Evolutionary conservation across 2,329 filamentous ascomycete species (phyloP), one percentile per base, ranked within the genome.

Genomic region (Simplicillium sp.): DNA sequence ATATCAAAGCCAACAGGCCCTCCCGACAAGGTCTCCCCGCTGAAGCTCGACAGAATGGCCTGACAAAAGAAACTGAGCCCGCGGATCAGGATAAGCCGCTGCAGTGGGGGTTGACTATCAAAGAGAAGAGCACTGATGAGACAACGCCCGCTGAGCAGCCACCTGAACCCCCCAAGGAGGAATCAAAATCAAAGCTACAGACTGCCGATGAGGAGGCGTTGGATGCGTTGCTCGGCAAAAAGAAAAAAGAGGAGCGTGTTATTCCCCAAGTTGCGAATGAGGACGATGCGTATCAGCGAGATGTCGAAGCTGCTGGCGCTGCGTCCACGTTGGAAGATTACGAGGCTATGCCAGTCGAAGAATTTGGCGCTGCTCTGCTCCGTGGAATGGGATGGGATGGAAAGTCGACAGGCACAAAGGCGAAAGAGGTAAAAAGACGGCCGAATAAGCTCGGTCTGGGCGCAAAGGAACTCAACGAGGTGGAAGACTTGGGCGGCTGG

Each of bases 371-470:
- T 14, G 88, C 89, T 1, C 71, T 97, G 48, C 71, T 98, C 29
- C 80, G 89, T 28, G 88, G 89, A 9, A 96, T 97, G 85, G 92
- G 92, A 8, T 96, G 90, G 89, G 88, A 96, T 68, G 82, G 64
- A 60, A 75, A 79, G 41, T 67, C 71, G 46, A 64, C 68, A 36
- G 72, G 70, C 2, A 60, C 67, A 3, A 70, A 62, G 36, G 59
- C 65, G 6, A 84, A 84, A 49, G 70, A 80, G 29, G 81, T 77
- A 46, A 82, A 84, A 55, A 73, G 80, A 39, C 77, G 89, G 38
- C 82, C 87, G 13, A 87, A 87, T 44, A 73, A 94, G 42, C 69
- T 97, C 9, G 92, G 92, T 0, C 82, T 97, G 7, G 92, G 90
- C 3, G 89, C 89, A 11, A 95, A 90, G 55, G 80, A 87, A 54